Base-by-base conservation (phyloP, 345 rosid species). In the Microthlaspi erraticum region DNA sequence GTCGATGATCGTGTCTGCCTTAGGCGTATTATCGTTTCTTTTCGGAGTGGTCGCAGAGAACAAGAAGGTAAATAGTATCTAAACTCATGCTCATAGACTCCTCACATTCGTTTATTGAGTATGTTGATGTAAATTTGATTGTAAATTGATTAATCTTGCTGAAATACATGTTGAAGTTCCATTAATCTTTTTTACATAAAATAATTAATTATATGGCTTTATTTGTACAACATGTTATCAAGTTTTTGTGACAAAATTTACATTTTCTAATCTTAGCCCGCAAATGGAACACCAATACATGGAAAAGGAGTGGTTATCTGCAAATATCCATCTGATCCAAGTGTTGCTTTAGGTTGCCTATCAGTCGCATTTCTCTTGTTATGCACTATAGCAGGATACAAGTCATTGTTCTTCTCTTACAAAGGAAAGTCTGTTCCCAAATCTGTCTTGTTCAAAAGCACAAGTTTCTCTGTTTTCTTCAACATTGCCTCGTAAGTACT, bases 41-140 rank as follows among this genome's bases (percentile, higher is more conserved):
- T 75, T 80, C 14, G 96, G 93, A 38, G 83, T 88, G 2, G 26
- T 88, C 33, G 93, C 93, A 0, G 93, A 90, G 78, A 90, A 88
- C 76, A 90, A 83, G 81, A 90, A 88, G 93, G 96, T 87, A 46
- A 2, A 18, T 32, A 2, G 6, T 39, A 39, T 39, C 14, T 18
- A 46, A 18, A 14, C 10, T 17, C 51, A 46, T 46, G 26, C 1
- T 6, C 48, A 43, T n/a, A 13, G 17, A 5, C 18, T 43, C 48
- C 14, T 5, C 14, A 2, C 14, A 42, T 42, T n/a, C 17, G 8
- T 12, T 1, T 42, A 3, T 42, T 42, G 16, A n/a, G 46, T 43
- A 26, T 43, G 8, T 8, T 43, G 18, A 5, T 43, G 48, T n/a
- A 18, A 43, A 14, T n/a, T 1, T 38, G 42, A 38, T n/a, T 5